phyloP scores from a whole-genome alignment of 106 monocot species.

The Cymbidium sinense region DNA sequence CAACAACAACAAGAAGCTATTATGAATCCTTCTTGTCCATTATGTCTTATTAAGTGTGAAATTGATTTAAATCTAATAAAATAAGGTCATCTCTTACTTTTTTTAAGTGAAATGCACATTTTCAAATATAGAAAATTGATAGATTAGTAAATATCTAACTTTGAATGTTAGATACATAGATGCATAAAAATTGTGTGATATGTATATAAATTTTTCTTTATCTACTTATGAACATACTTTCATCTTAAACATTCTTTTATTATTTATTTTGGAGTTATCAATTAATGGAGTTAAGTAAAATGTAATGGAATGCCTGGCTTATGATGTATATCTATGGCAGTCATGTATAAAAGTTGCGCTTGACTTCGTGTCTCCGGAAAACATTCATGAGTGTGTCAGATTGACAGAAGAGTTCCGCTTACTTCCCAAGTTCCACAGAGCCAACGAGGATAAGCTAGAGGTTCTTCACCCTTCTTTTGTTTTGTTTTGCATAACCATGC shows the following conservation, averaged over 20 bases:
- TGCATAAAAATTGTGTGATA: no score
- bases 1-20: no score
- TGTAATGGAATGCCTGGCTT: neutral
- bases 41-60: no score
- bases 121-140: no score
- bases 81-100: no score
- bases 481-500: neutral
- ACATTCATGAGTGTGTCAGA: conserved; percentile 55
- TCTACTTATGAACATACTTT: conserved; percentile 2
- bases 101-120: no score
- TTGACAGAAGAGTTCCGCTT: conserved; percentile 67
- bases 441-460: conserved; percentile 86
- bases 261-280: neutral
- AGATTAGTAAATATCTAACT: no score
- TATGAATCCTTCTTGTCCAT: no score
- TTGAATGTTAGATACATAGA: no score
- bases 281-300: neutral
- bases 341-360: conserved; percentile 90
- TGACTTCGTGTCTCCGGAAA: conserved; percentile 93
- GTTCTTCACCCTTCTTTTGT: conserved; percentile 6
- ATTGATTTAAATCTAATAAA: no score
- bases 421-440: conserved; percentile 68
- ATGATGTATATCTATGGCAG: conserved; percentile 20
- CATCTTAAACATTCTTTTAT: neutral
- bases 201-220: no score